These are phyloP conservation scores for Amesomyces nigricolor DNA, from an alignment of 2,329 filamentous ascomycete species.

Conservation along the genomic window DNA sequence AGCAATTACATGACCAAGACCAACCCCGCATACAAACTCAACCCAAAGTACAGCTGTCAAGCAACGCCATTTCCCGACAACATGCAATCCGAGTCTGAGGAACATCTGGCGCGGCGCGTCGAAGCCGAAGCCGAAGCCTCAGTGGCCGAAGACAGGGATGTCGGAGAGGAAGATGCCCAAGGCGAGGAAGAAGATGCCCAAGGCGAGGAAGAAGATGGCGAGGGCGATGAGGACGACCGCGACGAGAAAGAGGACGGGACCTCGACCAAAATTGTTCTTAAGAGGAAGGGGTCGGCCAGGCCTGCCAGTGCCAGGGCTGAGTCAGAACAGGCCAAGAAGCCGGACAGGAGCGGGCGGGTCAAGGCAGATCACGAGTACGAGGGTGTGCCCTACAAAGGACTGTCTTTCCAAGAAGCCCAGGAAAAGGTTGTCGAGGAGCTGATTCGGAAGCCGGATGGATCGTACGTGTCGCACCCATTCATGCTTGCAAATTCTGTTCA, in stretches of 20 bases:
- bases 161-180: constrained; percentile 30
- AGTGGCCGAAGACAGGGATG: constrained; percentile 29
- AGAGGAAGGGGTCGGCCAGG: constrained; percentile 31
- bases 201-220: constrained; percentile 27
- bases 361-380: constrained; percentile 51
- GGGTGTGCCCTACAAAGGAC: constrained; percentile 59
- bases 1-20: constrained; percentile 83
- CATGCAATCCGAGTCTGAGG: constrained; percentile 16
- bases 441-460: constrained; percentile 60
- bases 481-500: constrained; percentile 14
- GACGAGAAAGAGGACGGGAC: constrained; percentile 27
- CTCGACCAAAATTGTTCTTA: constrained; percentile 22
- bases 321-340: constrained; percentile 29
- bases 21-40: constrained; percentile 73
- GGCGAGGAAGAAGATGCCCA: constrained; percentile 30
- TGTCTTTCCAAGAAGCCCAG: constrained; percentile 78
- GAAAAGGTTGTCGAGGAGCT: constrained; percentile 77
- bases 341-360: constrained; percentile 26
- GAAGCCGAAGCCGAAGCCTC: constrained; percentile 34
- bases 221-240: constrained; percentile 28
- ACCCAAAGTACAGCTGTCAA: constrained; percentile 60
- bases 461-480: constrained; percentile 38
- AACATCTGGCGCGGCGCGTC: constrained; percentile 27
- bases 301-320: constrained; percentile 32
- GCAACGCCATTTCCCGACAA: constrained; percentile 56